Evolutionary conservation across 371 early-diverging fungal genomes (phyloP).

Genomic region (Lichtheimia hyalospora): DNA sequence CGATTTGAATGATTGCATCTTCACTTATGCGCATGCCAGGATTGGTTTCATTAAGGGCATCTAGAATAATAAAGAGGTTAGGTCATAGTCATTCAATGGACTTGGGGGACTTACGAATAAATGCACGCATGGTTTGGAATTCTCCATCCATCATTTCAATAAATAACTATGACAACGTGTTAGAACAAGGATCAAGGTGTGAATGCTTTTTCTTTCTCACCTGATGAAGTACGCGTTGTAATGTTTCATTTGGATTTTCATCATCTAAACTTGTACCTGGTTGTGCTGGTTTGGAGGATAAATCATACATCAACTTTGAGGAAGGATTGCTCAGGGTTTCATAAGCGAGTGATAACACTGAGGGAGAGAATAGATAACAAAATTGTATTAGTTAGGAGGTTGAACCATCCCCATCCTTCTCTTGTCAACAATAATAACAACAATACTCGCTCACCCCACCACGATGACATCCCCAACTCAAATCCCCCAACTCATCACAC

Average conservation of each 20-base stretch:
- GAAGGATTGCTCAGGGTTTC: conserved; percentile 63
- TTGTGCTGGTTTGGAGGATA: conserved; percentile 19
- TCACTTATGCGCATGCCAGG: conserved; percentile 61
- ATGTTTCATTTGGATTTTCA: conserved; percentile 44
- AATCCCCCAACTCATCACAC: too few species aligned
- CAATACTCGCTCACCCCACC: too few species aligned
- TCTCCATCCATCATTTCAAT: conserved; percentile 69
- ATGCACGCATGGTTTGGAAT: conserved; percentile 59
- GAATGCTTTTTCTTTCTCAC: conserved; percentile 20
- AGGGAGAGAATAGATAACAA: background rate
- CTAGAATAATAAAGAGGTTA: conserved; percentile 14
- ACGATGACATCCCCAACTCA: too few species aligned
- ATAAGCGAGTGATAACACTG: conserved; percentile 61
- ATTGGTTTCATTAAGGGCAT: conserved; percentile 49
- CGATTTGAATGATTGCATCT: conserved; percentile 59
- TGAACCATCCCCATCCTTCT: too few species aligned
- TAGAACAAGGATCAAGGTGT: background rate
- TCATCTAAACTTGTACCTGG: conserved; percentile 22
- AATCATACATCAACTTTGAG: conserved; percentile 55
- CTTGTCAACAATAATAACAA: too few species aligned
- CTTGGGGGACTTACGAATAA: conserved; percentile 50
- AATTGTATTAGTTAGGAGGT: too few species aligned
- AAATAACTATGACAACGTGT: conserved; percentile 36
- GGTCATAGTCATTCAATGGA: background rate
- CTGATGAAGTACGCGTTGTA: conserved; percentile 59